A percentile compares a stretch with the other conserved stretches of the same genome.
Conservation (phyloP, 1,284 basidiomycete species). For the Chalciporus sp. region DNA sequence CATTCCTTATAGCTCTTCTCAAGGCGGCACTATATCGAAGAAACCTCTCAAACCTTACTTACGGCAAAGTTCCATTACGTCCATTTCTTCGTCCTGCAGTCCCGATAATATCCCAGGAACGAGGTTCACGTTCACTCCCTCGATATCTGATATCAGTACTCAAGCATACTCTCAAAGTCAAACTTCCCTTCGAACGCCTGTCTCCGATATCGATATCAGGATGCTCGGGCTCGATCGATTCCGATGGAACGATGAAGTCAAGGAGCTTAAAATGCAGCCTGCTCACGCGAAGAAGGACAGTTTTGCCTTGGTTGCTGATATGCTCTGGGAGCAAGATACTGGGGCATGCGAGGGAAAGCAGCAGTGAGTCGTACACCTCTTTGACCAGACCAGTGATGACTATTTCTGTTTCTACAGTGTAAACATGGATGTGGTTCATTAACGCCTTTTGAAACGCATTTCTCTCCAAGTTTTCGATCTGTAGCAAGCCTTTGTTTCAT, state of each 20-base stretch:
- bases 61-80: conserved; percentile 1
- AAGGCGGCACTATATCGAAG: background rate
- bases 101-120: background rate
- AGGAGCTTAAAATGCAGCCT: conserved; percentile 10
- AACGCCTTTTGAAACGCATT: background rate
- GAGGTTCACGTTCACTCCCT: background rate
- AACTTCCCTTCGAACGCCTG: conserved; percentile 14
- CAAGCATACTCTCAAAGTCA: background rate
- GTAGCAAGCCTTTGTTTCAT: background rate
- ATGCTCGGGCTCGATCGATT: conserved; percentile 28
- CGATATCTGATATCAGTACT: conserved; percentile 9
- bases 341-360: conserved; percentile 2
- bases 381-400: background rate
- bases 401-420: background rate
- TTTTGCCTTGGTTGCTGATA: conserved; percentile 13
- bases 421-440: background rate
- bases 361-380: background rate
- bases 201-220: conserved; percentile 22
- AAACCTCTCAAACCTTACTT: conserved; percentile 19
- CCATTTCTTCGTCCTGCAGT: background rate
- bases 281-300: conserved; percentile 25
- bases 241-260: conserved; percentile 19
- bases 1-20: background rate
- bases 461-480: background rate
- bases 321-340: conserved; percentile 8